Percentiles rank a stretch among this genome's conserved stretches.
Conservation (phyloP, 2,329 filamentous ascomycete genomes). For the Coniochaeta sp. region DNA sequence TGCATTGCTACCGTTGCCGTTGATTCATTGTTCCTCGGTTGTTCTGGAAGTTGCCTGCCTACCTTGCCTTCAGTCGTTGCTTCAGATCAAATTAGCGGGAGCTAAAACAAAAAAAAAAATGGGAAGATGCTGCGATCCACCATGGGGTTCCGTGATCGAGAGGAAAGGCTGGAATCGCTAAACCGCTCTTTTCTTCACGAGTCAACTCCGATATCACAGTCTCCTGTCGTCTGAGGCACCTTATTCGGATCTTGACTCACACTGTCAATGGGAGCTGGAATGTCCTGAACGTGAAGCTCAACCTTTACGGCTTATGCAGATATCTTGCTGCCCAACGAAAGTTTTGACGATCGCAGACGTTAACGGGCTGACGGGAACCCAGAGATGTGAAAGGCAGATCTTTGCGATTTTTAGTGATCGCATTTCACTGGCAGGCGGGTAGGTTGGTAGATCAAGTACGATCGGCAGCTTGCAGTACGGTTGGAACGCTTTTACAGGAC, state of each 20-base stretch:
- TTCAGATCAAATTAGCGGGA: background rate
- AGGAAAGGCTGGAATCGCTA: background rate
- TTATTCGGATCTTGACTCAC: background rate
- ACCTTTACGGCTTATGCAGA: no score
- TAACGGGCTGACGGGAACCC: background rate
- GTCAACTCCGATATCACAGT: background rate
- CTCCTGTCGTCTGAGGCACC: no score
- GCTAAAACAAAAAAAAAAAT: background rate
- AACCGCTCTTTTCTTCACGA: background rate
- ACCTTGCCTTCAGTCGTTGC: background rate
- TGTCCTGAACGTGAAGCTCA: no score
- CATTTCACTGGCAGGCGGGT: background rate
- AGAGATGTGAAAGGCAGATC: background rate
- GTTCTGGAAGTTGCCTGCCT: background rate
- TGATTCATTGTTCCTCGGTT: background rate
- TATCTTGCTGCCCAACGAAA: background rate
- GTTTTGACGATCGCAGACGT: background rate
- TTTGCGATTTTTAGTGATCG: background rate
- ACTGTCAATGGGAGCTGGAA: background rate
- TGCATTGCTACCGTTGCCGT: background rate
- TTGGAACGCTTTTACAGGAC: background rate
- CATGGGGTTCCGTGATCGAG: background rate
- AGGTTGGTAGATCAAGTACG: background rate
- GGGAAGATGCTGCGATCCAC: background rate
- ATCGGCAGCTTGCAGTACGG: background rate